Evolutionary conservation across 768 basidiomycete genomes (phyloP).

Genomic region (Tremella yokohamensis): DNA sequence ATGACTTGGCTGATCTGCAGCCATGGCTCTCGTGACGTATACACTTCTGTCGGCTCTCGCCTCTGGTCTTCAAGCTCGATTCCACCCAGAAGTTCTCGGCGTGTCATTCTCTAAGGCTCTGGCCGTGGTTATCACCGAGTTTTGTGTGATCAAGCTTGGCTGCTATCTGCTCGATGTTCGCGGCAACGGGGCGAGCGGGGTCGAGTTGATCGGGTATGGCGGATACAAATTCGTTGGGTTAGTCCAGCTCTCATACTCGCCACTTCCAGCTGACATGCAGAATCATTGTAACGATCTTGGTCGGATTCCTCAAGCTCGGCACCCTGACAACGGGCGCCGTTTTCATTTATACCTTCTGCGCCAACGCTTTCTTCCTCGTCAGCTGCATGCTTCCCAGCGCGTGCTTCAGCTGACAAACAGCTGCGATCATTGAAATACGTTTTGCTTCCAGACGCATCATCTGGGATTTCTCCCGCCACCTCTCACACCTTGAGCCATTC

Average conservation of each 20-base stretch:
- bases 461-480: constrained; percentile 54
- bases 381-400: constrained; percentile 44
- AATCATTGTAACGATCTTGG: constrained; percentile 76
- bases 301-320: constrained; percentile 63
- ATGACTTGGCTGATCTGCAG: constrained; percentile 53
- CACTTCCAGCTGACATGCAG: constrained; percentile 52
- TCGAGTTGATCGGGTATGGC: constrained; percentile 77
- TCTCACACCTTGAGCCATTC: constrained; percentile 68
- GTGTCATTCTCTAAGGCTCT: constrained; percentile 78
- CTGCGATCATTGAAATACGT: constrained; percentile 88
- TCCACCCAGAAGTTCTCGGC: constrained; percentile 86
- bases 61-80: constrained; percentile 74
- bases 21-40: constrained; percentile 95
- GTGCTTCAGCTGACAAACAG: constrained; percentile 52
- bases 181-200: constrained; percentile 61
- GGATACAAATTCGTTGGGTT: constrained; percentile 98
- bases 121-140: constrained; percentile 80
- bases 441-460: constrained; percentile 74
- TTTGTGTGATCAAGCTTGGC: constrained; percentile 80
- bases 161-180: constrained; percentile 90
- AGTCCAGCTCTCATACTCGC: constrained; percentile 35
- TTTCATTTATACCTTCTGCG: constrained; percentile 79
- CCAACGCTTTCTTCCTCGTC: constrained; percentile 91
- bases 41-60: constrained; percentile 81
- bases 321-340: constrained; percentile 64